phyloP scores from a whole-genome alignment of 306 rosid species.

The Gynostemma pentaphyllum region DNA sequence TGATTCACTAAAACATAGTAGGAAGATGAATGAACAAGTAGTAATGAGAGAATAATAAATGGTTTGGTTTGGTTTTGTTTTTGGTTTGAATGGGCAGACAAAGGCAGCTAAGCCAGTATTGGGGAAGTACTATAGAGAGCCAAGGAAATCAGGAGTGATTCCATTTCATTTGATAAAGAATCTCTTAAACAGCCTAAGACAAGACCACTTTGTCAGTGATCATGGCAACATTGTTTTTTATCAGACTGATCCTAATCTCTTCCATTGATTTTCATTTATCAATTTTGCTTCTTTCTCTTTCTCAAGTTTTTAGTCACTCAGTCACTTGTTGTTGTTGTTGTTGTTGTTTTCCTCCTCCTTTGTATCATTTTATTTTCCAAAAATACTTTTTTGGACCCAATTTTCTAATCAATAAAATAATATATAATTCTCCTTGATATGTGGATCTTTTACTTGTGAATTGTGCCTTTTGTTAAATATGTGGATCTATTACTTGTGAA shows the following conservation, averaged over 20 bases:
- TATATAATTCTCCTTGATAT: too few relatives aligned
- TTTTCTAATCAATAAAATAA: too few relatives aligned
- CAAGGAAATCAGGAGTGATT: conserved; percentile 66
- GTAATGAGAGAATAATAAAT: too few relatives aligned
- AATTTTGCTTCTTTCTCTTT: background rate
- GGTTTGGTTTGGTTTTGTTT: too few relatives aligned
- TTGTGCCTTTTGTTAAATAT: too few relatives aligned
- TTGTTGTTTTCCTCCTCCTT: background rate
- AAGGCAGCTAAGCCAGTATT: conserved; percentile 58
- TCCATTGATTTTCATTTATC: background rate
- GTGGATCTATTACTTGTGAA: too few relatives aligned
- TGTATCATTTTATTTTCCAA: background rate
- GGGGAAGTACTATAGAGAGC: conserved; percentile 83
- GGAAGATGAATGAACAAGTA: too few relatives aligned
- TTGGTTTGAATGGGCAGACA: too few relatives aligned
- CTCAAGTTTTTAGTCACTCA: background rate
- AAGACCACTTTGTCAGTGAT: conserved; percentile 81
- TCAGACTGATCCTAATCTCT: conserved; percentile 40
- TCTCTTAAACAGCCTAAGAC: conserved; percentile 42
- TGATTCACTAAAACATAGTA: too few relatives aligned
- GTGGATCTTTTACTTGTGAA: too few relatives aligned
- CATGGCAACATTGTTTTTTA: conserved; percentile 61
- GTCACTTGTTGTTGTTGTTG: background rate
- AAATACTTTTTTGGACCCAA: background rate
- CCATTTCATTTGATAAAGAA: conserved; percentile 60